These are phyloP conservation scores for Willaertia magna DNA, from an alignment of 208 protist genomes.

Conservation along the genomic window DNA sequence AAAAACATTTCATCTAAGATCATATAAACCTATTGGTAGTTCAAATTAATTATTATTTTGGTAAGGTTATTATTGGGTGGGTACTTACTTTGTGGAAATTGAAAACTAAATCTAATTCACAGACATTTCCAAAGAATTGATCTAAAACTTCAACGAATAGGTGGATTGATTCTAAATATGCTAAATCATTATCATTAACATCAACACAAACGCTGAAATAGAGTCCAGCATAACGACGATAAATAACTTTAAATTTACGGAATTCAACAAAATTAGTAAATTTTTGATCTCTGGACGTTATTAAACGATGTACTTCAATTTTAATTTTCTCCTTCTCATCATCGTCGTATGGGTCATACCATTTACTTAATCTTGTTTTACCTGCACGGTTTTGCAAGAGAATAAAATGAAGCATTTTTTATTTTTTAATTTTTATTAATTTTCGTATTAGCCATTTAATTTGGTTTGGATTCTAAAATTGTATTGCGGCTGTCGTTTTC, in stretches of 20 bases:
- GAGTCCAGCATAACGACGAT: conserved; percentile 96
- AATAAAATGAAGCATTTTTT: conserved; percentile 90
- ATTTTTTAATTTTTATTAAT: too few relatives aligned
- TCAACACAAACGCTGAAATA: conserved; percentile 97
- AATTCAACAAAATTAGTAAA: conserved; percentile 91
- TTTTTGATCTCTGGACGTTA: conserved; percentile 79
- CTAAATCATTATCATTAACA: conserved; percentile 92
- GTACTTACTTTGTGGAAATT: conserved; percentile 88
- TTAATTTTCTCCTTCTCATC: conserved; percentile 80
- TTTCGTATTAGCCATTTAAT: too few relatives aligned
- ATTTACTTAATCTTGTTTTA: conserved; percentile 96
- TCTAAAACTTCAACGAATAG: conserved; percentile 94
- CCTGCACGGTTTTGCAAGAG: conserved; percentile 95
- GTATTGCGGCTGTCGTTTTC: too few relatives aligned
- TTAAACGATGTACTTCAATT: conserved; percentile 81
- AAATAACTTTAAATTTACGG: conserved; percentile 86
- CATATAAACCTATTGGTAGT: conserved; percentile 74
- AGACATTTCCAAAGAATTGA: conserved; percentile 98
- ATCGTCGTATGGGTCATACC: conserved; percentile 86
- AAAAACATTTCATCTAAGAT: conserved; percentile 97
- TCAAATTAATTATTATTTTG: neutral
- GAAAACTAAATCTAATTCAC: conserved; percentile 98
- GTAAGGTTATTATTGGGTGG: too few relatives aligned
- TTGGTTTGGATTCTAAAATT: too few relatives aligned
- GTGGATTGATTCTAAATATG: conserved; percentile 94